phyloP scores from a whole-genome alignment of 139 green algal genomes.

The Chlorella vulgaris region DNA sequence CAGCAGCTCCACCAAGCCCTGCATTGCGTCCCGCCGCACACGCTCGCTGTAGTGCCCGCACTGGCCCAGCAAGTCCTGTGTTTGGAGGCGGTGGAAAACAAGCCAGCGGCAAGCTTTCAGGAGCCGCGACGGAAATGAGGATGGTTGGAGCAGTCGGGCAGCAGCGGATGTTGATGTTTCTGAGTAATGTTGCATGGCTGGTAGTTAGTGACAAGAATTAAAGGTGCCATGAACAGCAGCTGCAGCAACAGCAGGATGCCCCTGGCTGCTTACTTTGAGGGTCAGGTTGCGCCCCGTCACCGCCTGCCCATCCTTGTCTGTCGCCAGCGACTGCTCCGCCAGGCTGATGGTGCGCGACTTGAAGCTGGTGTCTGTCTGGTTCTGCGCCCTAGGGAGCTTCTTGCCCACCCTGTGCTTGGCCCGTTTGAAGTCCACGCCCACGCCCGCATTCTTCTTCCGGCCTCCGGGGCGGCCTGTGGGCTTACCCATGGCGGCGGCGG shows the following conservation, averaged over 20 bases:
- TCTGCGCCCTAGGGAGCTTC: constrained; percentile 79
- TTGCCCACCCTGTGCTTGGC: constrained; percentile 88
- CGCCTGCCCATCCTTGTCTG: constrained; percentile 68
- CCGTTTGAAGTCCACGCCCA: constrained; percentile 86
- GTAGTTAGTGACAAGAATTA: no score
- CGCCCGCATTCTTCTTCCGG: constrained; percentile 73
- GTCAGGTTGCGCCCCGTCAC: constrained; percentile 80
- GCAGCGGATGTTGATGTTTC: no score
- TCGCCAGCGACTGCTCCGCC: constrained; percentile 60
- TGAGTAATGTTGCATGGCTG: no score
- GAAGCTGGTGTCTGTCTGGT: constrained; percentile 82
- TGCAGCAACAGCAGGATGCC: no score
- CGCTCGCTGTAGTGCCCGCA: constrained; percentile 79
- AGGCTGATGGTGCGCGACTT: constrained; percentile 71
- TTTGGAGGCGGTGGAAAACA: background rate
- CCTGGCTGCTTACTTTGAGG: constrained; percentile 65
- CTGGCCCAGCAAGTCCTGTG: constrained; percentile 83
- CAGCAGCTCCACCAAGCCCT: constrained; percentile 75
- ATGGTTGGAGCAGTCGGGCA: no score
- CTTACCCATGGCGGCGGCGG: constrained; percentile 48
- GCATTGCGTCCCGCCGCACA: constrained; percentile 68
- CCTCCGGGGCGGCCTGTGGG: constrained; percentile 28
- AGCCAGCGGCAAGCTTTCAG: no score
- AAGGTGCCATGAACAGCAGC: no score
- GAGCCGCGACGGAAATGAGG: no score